Percentiles rank a stretch among this genome's conserved stretches.
Conservation (phyloP, 352 stramenopile species). For the Pythium sp. region DNA sequence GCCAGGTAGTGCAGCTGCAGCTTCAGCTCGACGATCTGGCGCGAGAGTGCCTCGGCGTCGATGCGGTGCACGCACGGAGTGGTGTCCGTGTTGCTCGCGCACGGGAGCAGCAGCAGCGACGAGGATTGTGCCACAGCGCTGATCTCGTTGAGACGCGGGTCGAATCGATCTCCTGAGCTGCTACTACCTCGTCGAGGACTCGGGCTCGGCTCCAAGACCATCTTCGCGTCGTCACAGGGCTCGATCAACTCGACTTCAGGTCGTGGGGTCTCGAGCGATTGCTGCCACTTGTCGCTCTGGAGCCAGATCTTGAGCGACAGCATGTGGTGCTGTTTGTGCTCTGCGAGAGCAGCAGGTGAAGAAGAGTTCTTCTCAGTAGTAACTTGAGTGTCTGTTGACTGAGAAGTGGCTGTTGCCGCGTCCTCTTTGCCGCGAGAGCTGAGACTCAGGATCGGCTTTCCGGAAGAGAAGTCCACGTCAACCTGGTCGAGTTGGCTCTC, state of each 20-base stretch:
- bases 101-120: neutral
- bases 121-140: neutral
- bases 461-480: conserved; percentile 34
- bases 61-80: conserved; percentile 49
- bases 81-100: conserved; percentile 13
- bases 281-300: conserved; percentile 44
- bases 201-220: neutral
- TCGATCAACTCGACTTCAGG: conserved; percentile 15
- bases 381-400: neutral
- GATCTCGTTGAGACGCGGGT: neutral
- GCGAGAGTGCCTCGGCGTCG: conserved; percentile 56
- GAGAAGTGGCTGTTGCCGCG: neutral
- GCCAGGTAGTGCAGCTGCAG: conserved; percentile 69
- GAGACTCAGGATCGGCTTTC: conserved; percentile 35
- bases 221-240: neutral
- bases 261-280: conserved; percentile 26
- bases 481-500: conserved; percentile 52
- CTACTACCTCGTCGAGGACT: conserved; percentile 1
- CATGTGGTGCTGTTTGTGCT: conserved; percentile 5
- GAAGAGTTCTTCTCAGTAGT: neutral
- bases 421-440: conserved; percentile 3
- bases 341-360: neutral
- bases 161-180: neutral
- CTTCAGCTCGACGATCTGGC: conserved; percentile 77
- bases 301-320: conserved; percentile 58